Evolutionary conservation across 805 yeast species (phyloP).

Genomic region (Metschnikowia proteae): DNA sequence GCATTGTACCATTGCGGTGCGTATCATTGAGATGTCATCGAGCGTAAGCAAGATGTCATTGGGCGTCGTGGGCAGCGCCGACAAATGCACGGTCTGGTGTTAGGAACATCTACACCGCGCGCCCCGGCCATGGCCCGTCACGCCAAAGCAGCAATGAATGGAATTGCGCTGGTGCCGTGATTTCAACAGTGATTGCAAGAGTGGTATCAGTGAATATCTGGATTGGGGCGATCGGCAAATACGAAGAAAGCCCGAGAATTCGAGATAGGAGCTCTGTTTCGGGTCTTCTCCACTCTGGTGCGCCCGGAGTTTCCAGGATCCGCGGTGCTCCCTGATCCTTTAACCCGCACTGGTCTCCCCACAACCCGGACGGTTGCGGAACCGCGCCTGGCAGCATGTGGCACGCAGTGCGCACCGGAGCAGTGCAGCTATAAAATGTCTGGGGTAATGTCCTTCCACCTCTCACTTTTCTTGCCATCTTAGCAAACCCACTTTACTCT

Average conservation of each 20-base stretch:
- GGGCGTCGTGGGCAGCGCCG: not conserved
- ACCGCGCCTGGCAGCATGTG: conserved; percentile 1
- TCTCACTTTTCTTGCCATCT: not conserved
- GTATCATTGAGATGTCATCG: too few relatives aligned
- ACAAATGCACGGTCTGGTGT: not conserved
- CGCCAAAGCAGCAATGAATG: not conserved
- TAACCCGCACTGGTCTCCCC: conserved; percentile 5
- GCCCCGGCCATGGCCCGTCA: not conserved
- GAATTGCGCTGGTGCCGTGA: not conserved
- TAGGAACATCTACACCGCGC: not conserved
- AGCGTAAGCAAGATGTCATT: not conserved
- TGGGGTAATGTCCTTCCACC: conserved; percentile 15
- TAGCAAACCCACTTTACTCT: not conserved
- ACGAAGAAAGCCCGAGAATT: too few relatives aligned
- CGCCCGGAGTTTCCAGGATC: not conserved
- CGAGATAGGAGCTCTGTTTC: too few relatives aligned
- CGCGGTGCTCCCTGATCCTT: not conserved
- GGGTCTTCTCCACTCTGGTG: too few relatives aligned
- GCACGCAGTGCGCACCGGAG: conserved; percentile 6
- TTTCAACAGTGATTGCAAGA: not conserved
- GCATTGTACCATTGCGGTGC: too few relatives aligned
- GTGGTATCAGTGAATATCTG: too few relatives aligned
- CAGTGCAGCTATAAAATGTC: conserved; percentile 16
- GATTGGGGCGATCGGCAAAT: too few relatives aligned
- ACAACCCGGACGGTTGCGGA: conserved; percentile 14